Percentiles rank a stretch among this genome's conserved stretches.
phyloP scores from a whole-genome alignment of 164 flowering plant genomes.

The Tetrastigma voinierianum region DNA sequence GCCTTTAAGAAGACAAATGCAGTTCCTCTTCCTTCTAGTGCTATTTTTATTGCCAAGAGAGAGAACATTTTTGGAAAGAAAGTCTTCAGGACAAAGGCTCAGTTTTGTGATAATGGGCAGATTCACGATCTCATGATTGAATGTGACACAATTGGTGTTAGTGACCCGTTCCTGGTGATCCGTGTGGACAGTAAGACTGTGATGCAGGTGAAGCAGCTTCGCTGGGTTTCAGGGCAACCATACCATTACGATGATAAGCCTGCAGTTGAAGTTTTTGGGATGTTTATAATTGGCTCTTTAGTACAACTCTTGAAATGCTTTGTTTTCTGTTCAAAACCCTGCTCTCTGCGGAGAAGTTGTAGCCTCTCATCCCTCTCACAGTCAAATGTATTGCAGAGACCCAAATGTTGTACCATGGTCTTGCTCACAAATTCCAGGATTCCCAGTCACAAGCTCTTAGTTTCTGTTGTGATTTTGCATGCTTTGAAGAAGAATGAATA shows the following conservation, averaged over 20 bases:
- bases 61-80: conserved; percentile 75
- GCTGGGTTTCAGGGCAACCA: conserved; percentile 77
- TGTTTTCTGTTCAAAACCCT: conserved; percentile 80
- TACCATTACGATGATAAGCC: conserved; percentile 61
- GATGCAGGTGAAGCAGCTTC: conserved; percentile 66
- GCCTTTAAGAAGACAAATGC: conserved; percentile 64
- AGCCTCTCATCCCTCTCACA: conserved; percentile 40
- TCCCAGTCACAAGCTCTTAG: conserved; percentile 46
- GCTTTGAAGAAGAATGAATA: conserved; percentile 81
- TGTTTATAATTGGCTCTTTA: conserved; percentile 85
- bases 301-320: conserved; percentile 53
- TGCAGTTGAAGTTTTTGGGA: conserved; percentile 84
- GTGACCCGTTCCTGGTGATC: conserved; percentile 53
- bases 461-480: conserved; percentile 62
- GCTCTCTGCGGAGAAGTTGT: conserved; percentile 62
- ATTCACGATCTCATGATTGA: conserved; percentile 62
- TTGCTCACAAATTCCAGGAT: conserved; percentile 44
- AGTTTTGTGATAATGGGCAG: conserved; percentile 58
- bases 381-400: conserved; percentile 31
- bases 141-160: conserved; percentile 42
- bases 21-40: conserved; percentile 27
- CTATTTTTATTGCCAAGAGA: conserved; percentile 52
- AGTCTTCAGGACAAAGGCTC: conserved; percentile 54
- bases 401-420: conserved; percentile 39
- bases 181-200: conserved; percentile 57